Evolutionary conservation across 352 stramenopile genomes (phyloP).

Genomic region (Thraustochytrium striatum): DNA sequence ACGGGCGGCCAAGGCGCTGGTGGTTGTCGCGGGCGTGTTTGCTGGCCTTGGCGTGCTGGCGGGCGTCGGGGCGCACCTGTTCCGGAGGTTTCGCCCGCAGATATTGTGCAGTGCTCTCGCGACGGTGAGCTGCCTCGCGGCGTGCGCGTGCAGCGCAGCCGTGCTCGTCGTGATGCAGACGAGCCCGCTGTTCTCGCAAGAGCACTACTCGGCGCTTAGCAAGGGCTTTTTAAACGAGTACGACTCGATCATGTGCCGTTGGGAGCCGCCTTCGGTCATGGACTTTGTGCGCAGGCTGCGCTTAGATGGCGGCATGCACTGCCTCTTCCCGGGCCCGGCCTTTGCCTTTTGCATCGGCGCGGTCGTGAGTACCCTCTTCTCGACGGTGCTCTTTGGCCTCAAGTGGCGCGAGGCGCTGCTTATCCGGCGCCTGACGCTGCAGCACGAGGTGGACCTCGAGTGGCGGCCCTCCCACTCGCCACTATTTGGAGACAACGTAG

Average conservation of each 20-base stretch:
- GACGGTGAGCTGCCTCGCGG: neutral
- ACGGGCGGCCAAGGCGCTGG: neutral
- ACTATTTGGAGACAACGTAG: neutral
- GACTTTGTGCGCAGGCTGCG: too few species aligned
- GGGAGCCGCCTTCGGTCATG: too few species aligned
- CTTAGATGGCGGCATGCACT: slow-evolving; percentile 25
- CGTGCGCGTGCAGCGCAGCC: neutral
- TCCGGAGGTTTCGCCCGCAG: neutral
- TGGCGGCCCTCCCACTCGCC: neutral
- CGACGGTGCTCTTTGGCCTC: neutral
- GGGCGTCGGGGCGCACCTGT: neutral
- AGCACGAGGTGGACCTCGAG: neutral
- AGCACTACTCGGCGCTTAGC: neutral
- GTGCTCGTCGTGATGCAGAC: slow-evolving; percentile 19
- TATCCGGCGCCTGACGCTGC: neutral
- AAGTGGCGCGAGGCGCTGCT: neutral
- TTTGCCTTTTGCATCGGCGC: neutral
- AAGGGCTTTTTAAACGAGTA: neutral
- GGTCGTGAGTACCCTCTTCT: neutral
- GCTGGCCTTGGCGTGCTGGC: neutral
- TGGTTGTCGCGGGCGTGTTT: neutral
- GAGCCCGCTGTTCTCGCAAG: neutral
- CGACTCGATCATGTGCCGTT: neutral
- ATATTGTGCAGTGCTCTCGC: neutral
- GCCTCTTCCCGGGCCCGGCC: slow-evolving; percentile 10